phyloP scores from a whole-genome alignment of 306 rosid genomes.

The Prosopis cineraria region DNA sequence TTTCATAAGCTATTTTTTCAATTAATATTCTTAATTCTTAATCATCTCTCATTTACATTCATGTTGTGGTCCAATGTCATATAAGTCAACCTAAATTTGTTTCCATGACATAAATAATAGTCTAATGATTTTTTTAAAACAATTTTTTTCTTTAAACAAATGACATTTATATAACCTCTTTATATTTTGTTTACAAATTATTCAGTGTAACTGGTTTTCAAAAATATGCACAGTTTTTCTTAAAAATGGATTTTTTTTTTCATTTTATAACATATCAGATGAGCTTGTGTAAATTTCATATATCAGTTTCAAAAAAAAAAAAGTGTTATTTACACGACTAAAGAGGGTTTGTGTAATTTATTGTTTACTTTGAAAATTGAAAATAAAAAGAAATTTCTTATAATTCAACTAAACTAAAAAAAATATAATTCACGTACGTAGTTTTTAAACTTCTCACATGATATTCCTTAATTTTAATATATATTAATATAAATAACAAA shows the following conservation, averaged over 20 bases:
- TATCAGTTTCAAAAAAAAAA: no score
- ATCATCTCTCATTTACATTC: not conserved
- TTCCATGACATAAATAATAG: not conserved
- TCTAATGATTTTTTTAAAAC: no score
- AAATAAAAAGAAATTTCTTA: not conserved
- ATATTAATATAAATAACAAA: not conserved
- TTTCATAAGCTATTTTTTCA: no score
- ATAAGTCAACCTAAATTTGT: not conserved
- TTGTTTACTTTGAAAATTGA: not conserved
- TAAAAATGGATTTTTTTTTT: not conserved
- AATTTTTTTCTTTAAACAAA: no score
- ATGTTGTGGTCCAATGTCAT: conserved; percentile 25
- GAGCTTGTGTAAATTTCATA: no score
- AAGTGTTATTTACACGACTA: not conserved
- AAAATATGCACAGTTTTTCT: not conserved
- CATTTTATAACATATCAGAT: not conserved
- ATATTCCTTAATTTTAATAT: not conserved
- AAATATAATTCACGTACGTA: not conserved
- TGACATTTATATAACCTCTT: not conserved
- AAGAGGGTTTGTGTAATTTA: not conserved
- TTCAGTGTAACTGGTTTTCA: not conserved
- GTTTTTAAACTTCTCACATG: not conserved
- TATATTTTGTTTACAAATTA: not conserved
- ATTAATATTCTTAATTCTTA: not conserved
- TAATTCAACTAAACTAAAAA: not conserved